Percentiles rank a stretch among this genome's conserved stretches.
These are phyloP conservation scores for Chaetomium fimeti DNA, from an alignment of 495 filamentous ascomycete genomes.

Conservation along the genomic window DNA sequence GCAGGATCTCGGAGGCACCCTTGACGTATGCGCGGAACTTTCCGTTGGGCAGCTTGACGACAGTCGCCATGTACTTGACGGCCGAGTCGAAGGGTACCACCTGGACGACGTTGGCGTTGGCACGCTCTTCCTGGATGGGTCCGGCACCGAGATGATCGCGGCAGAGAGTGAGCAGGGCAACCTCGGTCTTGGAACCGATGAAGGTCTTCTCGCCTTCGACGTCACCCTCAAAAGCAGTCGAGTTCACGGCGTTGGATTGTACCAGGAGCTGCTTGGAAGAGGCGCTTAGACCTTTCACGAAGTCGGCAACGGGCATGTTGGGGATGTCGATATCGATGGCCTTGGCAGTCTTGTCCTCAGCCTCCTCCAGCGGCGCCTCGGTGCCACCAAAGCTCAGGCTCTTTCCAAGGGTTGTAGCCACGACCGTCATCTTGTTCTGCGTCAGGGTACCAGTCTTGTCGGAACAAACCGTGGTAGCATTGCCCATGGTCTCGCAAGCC, in stretches of 20 bases:
- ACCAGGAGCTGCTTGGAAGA: slow-evolving; percentile 62
- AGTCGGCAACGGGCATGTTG: slow-evolving; percentile 34
- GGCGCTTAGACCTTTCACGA: slow-evolving; percentile 50
- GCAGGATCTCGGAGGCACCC: slow-evolving; percentile 82
- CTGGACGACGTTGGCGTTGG: slow-evolving; percentile 69
- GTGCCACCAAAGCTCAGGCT: slow-evolving; percentile 61
- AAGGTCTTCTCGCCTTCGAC: slow-evolving; percentile 71
- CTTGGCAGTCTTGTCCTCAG: slow-evolving; percentile 15
- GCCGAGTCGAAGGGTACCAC: slow-evolving; percentile 82
- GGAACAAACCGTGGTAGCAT: slow-evolving; percentile 92
- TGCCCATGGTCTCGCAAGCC: slow-evolving; percentile 97
- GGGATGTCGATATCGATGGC: slow-evolving; percentile 41
- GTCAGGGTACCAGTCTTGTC: slow-evolving; percentile 98
- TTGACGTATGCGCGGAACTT: slow-evolving; percentile 73
- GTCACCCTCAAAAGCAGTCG: slow-evolving; percentile 84
- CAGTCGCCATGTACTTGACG: slow-evolving; percentile 84
- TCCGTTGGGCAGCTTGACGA: slow-evolving; percentile 63
- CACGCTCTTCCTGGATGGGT: slow-evolving; percentile 63
- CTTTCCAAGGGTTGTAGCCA: slow-evolving; percentile 72
- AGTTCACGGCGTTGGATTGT: slow-evolving; percentile 79
- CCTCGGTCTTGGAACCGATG: slow-evolving; percentile 88
- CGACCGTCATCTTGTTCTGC: slow-evolving; percentile 87
- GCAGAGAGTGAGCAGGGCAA: slow-evolving; percentile 72
- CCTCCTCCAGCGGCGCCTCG: slow-evolving; percentile 35
- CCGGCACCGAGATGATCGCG: slow-evolving; percentile 71